Evolutionary conservation across 2,329 filamentous ascomycete genomes (phyloP), one percentile per base, ranked within the genome.

Genomic region (Fusarium miscanthi): DNA sequence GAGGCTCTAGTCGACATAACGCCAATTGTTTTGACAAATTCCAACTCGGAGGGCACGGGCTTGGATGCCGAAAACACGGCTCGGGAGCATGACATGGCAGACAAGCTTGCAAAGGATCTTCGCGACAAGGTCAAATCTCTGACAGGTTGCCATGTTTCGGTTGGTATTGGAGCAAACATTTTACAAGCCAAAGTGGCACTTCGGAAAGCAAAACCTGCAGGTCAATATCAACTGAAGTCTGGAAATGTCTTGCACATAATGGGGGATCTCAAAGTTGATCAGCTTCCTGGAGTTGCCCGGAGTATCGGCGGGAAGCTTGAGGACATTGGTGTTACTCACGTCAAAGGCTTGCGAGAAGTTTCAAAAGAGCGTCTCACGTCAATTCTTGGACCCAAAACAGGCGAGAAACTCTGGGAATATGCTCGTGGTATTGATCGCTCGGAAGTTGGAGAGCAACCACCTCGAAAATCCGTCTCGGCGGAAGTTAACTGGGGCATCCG

Each of bases 401-500:
- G 95, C 7, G 92, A 94, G 74, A 97, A 92, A 80, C 86, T 99
- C 1, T 95, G 92, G 87, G 94, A 97, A 57, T 98, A 97, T 80
- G 88, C 95, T 27, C 90, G 94, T 10, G 96, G 96, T 6, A 94
- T 98, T 53, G 96, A 99, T 81, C 88, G 87, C 54, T 87, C 90
- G 4, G 94, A 97, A 80, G 94, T 98, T 10, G 95, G 95, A 37
- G 93, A 95, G 63, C 93, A 97, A 77, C 89, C 92, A 1, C 86
- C 94, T 21, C 91, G 96, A 59, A 99, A 98, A 79, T 98, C 95
- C 0, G 94, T 99, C 1, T 98, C 96, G 4, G 95, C 95, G 2
- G 96, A 99, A 80, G 94, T 99, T 70, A 99, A 96, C 77, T 99
- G 96, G 96, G 96, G 97, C 6, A 97, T 99, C 62, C 91, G 96